Evolutionary conservation across 1,139 yeast genomes (phyloP).

Genomic region (Meyerozyma smithsonii): DNA sequence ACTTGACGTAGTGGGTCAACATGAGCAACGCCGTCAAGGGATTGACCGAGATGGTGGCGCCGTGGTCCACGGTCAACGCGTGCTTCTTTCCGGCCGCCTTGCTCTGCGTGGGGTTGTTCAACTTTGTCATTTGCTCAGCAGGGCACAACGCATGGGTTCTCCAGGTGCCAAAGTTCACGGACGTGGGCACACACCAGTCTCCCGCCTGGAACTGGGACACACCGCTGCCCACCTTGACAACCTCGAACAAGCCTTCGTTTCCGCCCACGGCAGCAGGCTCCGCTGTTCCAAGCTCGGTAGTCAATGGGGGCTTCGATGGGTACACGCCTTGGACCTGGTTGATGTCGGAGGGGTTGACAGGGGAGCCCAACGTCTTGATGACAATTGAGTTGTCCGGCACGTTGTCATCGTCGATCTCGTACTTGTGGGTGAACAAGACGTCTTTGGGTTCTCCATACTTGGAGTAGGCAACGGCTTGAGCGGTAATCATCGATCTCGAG

Average conservation of each 20-base stretch:
- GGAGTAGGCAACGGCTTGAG: conserved; percentile 55
- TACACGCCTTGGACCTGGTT: conserved; percentile 92
- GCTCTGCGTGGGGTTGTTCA: conserved; percentile 42
- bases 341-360: conserved; percentile 89
- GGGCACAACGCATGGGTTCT: conserved; percentile 69
- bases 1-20: conserved; percentile 65
- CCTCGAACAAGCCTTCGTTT: conserved; percentile 89
- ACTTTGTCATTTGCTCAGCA: conserved; percentile 46
- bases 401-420: conserved; percentile 44
- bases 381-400: conserved; percentile 43
- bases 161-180: conserved; percentile 92
- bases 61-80: conserved; percentile 54
- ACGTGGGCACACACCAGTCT: conserved; percentile 90
- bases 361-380: conserved; percentile 71
- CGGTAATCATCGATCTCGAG: conserved; percentile 41
- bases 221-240: conserved; percentile 62
- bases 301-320: conserved; percentile 72
- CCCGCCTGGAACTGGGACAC: conserved; percentile 54
- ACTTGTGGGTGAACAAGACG: conserved; percentile 48
- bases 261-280: conserved; percentile 79
- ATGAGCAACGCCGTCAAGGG: conserved; percentile 91
- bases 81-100: conserved; percentile 30
- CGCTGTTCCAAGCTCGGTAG: conserved; percentile 41
- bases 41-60: conserved; percentile 86
- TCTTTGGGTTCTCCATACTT: conserved; percentile 59